phyloP scores from a whole-genome alignment of 2,329 filamentous ascomycete genomes.

The Microcyclospora tardicrescens region DNA sequence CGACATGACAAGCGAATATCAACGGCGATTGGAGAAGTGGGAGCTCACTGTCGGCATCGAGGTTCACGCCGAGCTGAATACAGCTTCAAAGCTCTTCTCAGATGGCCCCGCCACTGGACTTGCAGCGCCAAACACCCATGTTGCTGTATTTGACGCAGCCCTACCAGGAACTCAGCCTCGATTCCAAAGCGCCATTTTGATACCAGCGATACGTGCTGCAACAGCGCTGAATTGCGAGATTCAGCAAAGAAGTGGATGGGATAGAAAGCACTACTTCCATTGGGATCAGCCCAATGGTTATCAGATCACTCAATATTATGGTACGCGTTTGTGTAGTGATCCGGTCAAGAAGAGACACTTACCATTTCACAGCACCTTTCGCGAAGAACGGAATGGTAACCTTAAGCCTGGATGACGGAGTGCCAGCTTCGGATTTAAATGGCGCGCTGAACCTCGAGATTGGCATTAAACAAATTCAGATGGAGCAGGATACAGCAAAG shows the following conservation, averaged over 20 bases:
- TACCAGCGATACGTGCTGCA: constrained; percentile 84
- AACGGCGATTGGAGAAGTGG: constrained; percentile 47
- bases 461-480: constrained; percentile 84
- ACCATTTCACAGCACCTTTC: constrained; percentile 38
- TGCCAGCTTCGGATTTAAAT: constrained; percentile 57
- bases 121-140: constrained; percentile 62
- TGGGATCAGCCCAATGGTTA: constrained; percentile 95
- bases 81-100: constrained; percentile 80
- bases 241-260: constrained; percentile 67
- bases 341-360: too few relatives aligned
- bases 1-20: constrained; percentile 3
- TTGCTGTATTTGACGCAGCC: constrained; percentile 77
- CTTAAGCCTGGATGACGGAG: constrained; percentile 63
- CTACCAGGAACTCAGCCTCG: constrained; percentile 78
- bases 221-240: constrained; percentile 71
- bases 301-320: constrained; percentile 94
- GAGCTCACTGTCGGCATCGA: constrained; percentile 93
- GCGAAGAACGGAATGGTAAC: constrained; percentile 58
- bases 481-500: constrained; percentile 97
- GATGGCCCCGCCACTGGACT: constrained; percentile 4
- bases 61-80: constrained; percentile 93
- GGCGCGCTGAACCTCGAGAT: constrained; percentile 54
- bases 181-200: constrained; percentile 69
- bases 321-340: constrained; percentile 16
- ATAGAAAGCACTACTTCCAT: constrained; percentile 98